phyloP scores from a whole-genome alignment of 31 red algal genomes.

The Endocladia muricata region DNA sequence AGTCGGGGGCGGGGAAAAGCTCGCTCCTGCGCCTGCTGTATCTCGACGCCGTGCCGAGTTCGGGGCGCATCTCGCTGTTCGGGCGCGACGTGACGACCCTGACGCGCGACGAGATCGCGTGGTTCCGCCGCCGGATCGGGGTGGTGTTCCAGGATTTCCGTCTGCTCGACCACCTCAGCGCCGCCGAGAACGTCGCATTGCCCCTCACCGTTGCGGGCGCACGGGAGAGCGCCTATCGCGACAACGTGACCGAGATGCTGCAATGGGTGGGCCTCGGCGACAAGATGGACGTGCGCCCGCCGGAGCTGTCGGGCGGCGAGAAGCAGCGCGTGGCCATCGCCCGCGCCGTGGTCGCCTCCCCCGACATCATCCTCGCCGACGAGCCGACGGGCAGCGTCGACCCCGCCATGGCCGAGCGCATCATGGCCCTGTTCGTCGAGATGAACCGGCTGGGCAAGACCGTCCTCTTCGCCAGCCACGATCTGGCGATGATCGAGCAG shows the following conservation, averaged over 20 bases:
- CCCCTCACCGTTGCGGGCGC: background rate
- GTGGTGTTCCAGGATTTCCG: constrained; percentile 3
- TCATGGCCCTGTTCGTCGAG: background rate
- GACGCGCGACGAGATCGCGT: background rate
- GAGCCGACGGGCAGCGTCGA: constrained; percentile 20
- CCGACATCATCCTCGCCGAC: constrained; percentile 44
- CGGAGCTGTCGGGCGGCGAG: constrained; percentile 62
- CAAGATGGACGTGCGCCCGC: background rate
- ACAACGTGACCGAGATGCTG: background rate
- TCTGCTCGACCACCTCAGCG: background rate
- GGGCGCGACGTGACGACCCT: background rate
- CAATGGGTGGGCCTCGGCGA: constrained; percentile 4
- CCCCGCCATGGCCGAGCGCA: background rate
- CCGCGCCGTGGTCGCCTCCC: constrained; percentile 55
- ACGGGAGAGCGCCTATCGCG: background rate
- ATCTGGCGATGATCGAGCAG: background rate
- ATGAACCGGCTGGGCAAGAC: background rate
- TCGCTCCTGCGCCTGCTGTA: background rate
- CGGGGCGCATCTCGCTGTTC: background rate
- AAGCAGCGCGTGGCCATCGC: constrained; percentile 80
- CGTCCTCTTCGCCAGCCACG: constrained; percentile 1
- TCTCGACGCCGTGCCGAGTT: background rate
- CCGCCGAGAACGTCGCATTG: constrained; percentile 1
- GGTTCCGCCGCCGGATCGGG: background rate
- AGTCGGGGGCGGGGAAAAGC: background rate